Base-by-base conservation (phyloP, 2,329 filamentous ascomycete species). In the Monosporascus sp. region DNA sequence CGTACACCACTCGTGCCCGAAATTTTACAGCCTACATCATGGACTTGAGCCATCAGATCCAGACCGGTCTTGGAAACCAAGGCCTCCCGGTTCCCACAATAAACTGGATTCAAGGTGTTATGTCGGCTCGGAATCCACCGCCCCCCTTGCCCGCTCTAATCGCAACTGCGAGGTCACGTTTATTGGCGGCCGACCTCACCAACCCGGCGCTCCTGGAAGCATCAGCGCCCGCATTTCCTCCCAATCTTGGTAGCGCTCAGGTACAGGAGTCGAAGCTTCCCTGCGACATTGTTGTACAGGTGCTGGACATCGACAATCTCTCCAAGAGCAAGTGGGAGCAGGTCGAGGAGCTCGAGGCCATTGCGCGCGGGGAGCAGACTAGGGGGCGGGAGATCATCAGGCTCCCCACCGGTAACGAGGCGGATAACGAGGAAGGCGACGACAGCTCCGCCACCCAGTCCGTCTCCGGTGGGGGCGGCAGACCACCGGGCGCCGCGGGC, bases 271-370 rank as follows among this genome's bases (percentile, higher is more conserved):
- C 74, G 4, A 73, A 71, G 0, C 73, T 97, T 0, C 56, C 73
- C 0, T 78, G 77, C 1, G 82, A 90, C 34, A 77, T 93, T 1
- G 77, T 87, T 3, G 86, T 94, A 1, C 94, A 97, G 69, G 82
- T 97, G 1, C 74, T 96, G 1, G 91, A 95, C 62, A 78, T 97
- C 7, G 87, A 96, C 66, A 92, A 97, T 66, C 80, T 97, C 20
- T 81, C 86, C 2, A 79, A 82, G 50, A 91, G 87, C 62, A 81
- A 88, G 50, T 96, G 92, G 90, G 87, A 90, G 59, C 91, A 97
- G 69, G 81, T 96, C 34, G 91, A 97, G 69, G 84, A 86, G 36
- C 83, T 94, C 7, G 89, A 93, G 69, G 81, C 85, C 44, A 76
- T 85, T 45, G 84, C 87, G 64, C 79, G 88, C 14, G 90, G 90